phyloP scores from a whole-genome alignment of 352 stramenopile species.

The Peronospora tabacina region DNA sequence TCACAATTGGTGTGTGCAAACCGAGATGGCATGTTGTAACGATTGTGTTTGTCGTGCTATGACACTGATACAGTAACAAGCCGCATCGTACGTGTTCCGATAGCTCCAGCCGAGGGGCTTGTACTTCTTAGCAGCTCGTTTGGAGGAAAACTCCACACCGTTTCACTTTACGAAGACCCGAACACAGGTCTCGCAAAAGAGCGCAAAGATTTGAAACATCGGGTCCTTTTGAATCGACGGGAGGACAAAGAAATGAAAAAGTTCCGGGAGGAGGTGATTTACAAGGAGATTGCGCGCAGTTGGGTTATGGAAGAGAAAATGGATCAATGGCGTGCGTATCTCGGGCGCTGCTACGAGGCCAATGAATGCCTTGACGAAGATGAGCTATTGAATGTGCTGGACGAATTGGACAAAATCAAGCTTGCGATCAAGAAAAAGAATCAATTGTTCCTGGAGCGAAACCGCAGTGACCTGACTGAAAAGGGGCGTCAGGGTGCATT shows the following conservation, averaged over 20 bases:
- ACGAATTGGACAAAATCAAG: constrained; percentile 30
- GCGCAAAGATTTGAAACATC: constrained; percentile 45
- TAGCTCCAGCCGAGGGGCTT: constrained; percentile 83
- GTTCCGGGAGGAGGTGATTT: constrained; percentile 72
- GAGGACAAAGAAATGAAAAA: constrained; percentile 50
- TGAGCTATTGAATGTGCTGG: constrained; percentile 32
- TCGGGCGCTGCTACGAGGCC: constrained; percentile 47
- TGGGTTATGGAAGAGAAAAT: constrained; percentile 47
- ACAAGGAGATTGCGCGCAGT: constrained; percentile 47
- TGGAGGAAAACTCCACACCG: constrained; percentile 66
- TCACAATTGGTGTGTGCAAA: constrained; percentile 7
- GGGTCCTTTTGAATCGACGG: constrained; percentile 37
- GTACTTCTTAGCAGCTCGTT: constrained; percentile 80
- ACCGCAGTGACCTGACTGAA: constrained; percentile 33
- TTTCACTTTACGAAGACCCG: constrained; percentile 61
- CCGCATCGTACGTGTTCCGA: constrained; percentile 77
- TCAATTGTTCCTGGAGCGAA: constrained; percentile 44
- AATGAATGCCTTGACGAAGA: constrained; percentile 42
- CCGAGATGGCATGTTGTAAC: constrained; percentile 6
- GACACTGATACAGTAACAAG: constrained; percentile 40
- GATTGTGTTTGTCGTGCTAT: constrained; percentile 7
- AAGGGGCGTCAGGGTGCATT: constrained; percentile 40
- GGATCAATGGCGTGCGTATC: constrained; percentile 50
- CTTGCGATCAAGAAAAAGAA: constrained; percentile 35
- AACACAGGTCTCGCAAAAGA: constrained; percentile 59